phyloP scores from a whole-genome alignment of 1,284 basidiomycete species.

The Phylloboletellus chloephorus region DNA sequence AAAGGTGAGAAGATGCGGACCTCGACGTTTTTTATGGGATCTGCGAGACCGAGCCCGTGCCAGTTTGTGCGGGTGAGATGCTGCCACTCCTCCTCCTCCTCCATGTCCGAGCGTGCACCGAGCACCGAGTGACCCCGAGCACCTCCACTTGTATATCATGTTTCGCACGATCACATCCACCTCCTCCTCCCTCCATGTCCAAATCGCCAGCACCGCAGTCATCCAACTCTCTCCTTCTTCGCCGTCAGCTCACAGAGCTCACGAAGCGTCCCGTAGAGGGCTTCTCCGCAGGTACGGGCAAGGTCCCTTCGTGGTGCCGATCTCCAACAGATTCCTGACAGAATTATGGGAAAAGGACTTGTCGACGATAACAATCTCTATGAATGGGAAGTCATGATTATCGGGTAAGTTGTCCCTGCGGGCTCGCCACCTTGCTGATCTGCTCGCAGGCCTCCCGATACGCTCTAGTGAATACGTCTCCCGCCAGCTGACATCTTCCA shows the following conservation, averaged over 20 bases:
- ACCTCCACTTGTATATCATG: background rate
- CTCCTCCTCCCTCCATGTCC: conserved; percentile 37
- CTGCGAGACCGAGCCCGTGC: conserved; percentile 68
- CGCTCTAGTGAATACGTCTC: conserved; percentile 68
- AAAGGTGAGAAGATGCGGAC: conserved; percentile 33
- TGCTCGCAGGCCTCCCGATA: conserved; percentile 71
- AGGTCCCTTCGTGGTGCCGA: conserved; percentile 21
- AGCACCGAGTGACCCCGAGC: conserved; percentile 5
- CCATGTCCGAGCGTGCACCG: conserved; percentile 9
- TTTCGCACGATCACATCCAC: conserved; percentile 21
- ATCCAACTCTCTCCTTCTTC: conserved; percentile 69
- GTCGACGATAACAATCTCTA: conserved; percentile 90
- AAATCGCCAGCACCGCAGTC: conserved; percentile 40
- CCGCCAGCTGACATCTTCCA: conserved; percentile 2
- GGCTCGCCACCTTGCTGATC: conserved; percentile 18
- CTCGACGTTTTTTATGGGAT: conserved; percentile 76
- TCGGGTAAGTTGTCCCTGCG: conserved; percentile 59
- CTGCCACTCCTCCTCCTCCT: conserved; percentile 55
- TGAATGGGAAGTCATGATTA: conserved; percentile 92
- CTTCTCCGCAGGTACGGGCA: conserved; percentile 77
- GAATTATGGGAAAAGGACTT: conserved; percentile 54
- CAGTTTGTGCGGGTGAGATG: conserved; percentile 52
- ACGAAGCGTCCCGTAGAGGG: conserved; percentile 89
- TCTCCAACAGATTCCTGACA: conserved; percentile 29
- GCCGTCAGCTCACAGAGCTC: conserved; percentile 79